Conservation (phyloP, 805 yeast species). For the Barnettozyma populi region DNA sequence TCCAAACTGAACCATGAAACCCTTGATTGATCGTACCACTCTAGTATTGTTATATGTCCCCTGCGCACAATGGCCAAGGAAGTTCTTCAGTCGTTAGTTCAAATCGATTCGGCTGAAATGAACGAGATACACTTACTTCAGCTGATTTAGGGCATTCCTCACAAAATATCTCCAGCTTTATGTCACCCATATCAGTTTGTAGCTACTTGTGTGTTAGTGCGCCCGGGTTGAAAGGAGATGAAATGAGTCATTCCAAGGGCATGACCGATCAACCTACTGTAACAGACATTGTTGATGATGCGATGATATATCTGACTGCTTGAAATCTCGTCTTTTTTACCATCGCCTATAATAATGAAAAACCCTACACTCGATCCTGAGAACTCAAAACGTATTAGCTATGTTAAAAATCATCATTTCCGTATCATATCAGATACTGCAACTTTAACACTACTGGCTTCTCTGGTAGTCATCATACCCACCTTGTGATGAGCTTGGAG, state of each 20-base stretch:
- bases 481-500: background rate
- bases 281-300: slow-evolving; percentile 15
- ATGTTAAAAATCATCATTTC: background rate
- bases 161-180: slow-evolving; percentile 35
- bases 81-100: slow-evolving; percentile 26
- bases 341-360: no score
- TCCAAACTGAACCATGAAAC: slow-evolving; percentile 83
- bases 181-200: slow-evolving; percentile 34
- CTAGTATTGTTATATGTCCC: slow-evolving; percentile 43
- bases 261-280: slow-evolving; percentile 10
- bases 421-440: background rate
- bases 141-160: slow-evolving; percentile 34
- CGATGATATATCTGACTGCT: no score
- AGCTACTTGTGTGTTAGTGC: slow-evolving; percentile 20
- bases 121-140: slow-evolving; percentile 26
- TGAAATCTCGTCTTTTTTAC: no score
- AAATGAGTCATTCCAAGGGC: no score
- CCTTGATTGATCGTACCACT: slow-evolving; percentile 67
- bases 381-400: no score
- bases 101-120: background rate
- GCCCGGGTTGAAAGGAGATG: no score
- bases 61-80: slow-evolving; percentile 40
- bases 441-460: background rate
- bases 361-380: no score
- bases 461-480: background rate